Evolutionary conservation across 305 asterid species (phyloP).

Genomic region (Galium porrigens): DNA sequence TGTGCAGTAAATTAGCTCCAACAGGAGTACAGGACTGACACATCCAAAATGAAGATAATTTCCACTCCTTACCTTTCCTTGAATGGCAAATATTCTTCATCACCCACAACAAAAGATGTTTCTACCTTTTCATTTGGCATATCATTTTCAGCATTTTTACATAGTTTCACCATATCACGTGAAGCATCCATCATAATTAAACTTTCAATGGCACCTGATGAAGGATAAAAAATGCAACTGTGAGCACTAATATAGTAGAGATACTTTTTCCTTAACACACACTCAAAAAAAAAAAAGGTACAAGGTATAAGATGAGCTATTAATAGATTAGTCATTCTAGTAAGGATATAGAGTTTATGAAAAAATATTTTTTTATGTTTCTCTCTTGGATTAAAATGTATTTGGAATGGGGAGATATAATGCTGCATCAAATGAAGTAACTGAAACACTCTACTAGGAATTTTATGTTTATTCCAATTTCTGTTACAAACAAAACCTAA

Average conservation of each 20-base stretch:
- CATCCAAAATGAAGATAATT: conserved; percentile 6
- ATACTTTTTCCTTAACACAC: not conserved
- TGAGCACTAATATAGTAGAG: not conserved
- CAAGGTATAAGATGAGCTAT: not conserved
- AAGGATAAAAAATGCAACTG: conserved; percentile 13
- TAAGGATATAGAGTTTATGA: too few species aligned
- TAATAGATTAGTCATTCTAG: too few species aligned
- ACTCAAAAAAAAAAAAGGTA: not conserved
- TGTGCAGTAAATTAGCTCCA: not conserved
- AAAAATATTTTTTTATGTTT: too few species aligned
- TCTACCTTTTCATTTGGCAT: conserved; percentile 45
- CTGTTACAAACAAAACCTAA: not conserved
- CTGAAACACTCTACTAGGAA: not conserved
- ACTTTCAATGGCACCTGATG: conserved; percentile 67
- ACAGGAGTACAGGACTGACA: not conserved
- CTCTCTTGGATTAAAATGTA: too few species aligned
- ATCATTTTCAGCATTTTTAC: conserved; percentile 47
- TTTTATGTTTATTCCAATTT: not conserved
- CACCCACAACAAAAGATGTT: conserved; percentile 57
- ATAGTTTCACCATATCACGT: conserved; percentile 55
- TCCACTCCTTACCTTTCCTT: conserved; percentile 44
- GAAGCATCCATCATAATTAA: conserved; percentile 84
- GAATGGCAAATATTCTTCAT: conserved; percentile 78
- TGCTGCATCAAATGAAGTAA: not conserved
- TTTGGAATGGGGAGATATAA: not conserved